These are phyloP conservation scores for Melaleuca quinquenervia DNA, from an alignment of 345 rosid species.

Conservation along the genomic window DNA sequence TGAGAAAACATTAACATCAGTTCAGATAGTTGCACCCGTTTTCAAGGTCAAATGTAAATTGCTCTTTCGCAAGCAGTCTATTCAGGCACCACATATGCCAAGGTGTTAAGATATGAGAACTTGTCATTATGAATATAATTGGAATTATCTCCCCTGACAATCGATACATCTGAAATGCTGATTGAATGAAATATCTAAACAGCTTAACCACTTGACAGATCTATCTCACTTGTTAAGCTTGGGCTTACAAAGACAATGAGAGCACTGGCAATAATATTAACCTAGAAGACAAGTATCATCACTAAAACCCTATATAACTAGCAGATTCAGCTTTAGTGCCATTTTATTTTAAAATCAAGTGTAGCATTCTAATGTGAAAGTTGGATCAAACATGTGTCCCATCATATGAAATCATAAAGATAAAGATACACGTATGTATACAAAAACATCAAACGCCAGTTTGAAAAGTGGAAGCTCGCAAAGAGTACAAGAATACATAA, in stretches of 20 bases:
- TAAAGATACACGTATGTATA: neutral
- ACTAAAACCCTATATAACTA: neutral
- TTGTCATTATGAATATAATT: neutral
- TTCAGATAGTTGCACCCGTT: neutral
- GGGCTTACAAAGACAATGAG: neutral
- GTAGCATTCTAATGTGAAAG: neutral
- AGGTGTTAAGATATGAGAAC: neutral
- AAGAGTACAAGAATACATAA: neutral
- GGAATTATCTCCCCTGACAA: neutral
- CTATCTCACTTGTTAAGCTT: neutral
- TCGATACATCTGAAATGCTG: neutral
- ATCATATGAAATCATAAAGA: neutral
- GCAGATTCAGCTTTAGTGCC: neutral
- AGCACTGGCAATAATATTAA: neutral
- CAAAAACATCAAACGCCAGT: neutral
- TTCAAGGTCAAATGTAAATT: neutral
- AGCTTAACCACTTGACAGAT: neutral
- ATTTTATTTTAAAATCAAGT: neutral
- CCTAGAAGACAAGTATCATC: neutral
- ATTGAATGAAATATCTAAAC: neutral
- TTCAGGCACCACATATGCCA: neutral
- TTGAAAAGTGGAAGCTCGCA: neutral
- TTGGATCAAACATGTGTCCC: neutral
- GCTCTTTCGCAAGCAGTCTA: neutral
- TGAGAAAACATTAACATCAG: neutral